These are phyloP conservation scores for Dacryopinax spathularia DNA, from an alignment of 768 basidiomycete species.

Conservation along the genomic window DNA sequence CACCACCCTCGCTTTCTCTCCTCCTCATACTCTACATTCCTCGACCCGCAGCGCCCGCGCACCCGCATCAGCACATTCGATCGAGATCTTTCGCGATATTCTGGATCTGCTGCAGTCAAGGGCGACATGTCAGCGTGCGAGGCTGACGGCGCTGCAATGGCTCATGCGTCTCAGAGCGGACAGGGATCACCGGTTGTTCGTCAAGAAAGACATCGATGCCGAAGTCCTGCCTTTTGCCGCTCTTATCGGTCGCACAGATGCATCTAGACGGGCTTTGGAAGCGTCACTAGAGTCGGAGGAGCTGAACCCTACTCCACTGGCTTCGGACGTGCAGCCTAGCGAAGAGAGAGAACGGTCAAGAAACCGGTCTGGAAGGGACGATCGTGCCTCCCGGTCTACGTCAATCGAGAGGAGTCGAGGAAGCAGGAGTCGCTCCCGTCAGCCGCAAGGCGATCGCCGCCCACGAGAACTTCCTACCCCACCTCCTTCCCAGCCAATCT, in stretches of 20 bases:
- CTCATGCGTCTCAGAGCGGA: slow-evolving; percentile 79
- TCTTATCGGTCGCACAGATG: slow-evolving; percentile 41
- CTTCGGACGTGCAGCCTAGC: not conserved
- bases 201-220: slow-evolving; percentile 33
- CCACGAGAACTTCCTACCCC: not conserved
- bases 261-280: slow-evolving; percentile 14
- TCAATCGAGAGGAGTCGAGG: not conserved
- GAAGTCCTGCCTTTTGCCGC: slow-evolving; percentile 40
- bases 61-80: slow-evolving; percentile 24
- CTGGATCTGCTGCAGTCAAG: slow-evolving; percentile 25
- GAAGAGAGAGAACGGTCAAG: slow-evolving; percentile 5
- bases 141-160: slow-evolving; percentile 69
- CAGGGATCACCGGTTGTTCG: slow-evolving; percentile 74
- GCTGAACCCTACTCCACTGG: not conserved
- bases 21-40: slow-evolving; percentile 19
- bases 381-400: not conserved
- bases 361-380: not conserved
- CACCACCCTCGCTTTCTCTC: slow-evolving; percentile 25
- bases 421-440: slow-evolving; percentile 6
- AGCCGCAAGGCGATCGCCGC: not conserved
- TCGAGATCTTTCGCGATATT: slow-evolving; percentile 28
- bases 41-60: slow-evolving; percentile 15
- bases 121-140: slow-evolving; percentile 33
- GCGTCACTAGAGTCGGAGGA: slow-evolving; percentile 8
- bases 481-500: slow-evolving; percentile 27